Conservation (phyloP, 176 grass and related monocot genomes). For the Metroxylon sagu region DNA sequence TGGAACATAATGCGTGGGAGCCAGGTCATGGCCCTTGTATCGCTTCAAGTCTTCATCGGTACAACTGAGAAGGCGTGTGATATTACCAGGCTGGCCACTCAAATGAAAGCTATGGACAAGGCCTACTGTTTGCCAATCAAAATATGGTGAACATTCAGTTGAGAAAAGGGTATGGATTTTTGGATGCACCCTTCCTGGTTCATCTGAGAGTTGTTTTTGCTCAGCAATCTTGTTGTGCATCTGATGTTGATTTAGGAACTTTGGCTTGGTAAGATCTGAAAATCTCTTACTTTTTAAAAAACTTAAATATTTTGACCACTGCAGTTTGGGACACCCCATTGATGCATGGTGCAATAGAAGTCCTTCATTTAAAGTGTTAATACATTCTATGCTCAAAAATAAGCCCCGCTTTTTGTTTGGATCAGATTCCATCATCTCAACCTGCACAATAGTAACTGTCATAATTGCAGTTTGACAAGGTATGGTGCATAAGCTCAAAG, state of each 20-base stretch:
- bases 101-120: conserved; percentile 76
- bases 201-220: conserved; percentile 25
- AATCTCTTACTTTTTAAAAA: conserved; percentile 92
- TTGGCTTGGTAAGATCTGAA: conserved; percentile 76
- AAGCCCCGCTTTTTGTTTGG: conserved; percentile 59
- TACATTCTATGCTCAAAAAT: conserved; percentile 87
- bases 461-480: conserved; percentile 2
- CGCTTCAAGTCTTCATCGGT: conserved; percentile 65
- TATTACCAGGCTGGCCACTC: conserved; percentile 88
- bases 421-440: conserved; percentile 75
- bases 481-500: no score
- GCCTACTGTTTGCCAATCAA: conserved; percentile 99
- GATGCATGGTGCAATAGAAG: conserved; percentile 75
- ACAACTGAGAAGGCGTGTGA: conserved; percentile 88
- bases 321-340: conserved; percentile 63
- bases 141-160: conserved; percentile 91
- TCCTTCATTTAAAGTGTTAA: conserved; percentile 96
- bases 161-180: conserved; percentile 98
- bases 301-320: conserved; percentile 91
- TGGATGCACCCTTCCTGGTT: conserved; percentile 28
- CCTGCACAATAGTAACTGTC: conserved; percentile 32
- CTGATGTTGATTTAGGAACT: conserved; percentile 39
- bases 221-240: conserved; percentile 20
- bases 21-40: conserved; percentile 81
- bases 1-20: conserved; percentile 93